Base-by-base conservation (phyloP, 495 filamentous ascomycete genomes). In the Daldinia bambusicola region DNA sequence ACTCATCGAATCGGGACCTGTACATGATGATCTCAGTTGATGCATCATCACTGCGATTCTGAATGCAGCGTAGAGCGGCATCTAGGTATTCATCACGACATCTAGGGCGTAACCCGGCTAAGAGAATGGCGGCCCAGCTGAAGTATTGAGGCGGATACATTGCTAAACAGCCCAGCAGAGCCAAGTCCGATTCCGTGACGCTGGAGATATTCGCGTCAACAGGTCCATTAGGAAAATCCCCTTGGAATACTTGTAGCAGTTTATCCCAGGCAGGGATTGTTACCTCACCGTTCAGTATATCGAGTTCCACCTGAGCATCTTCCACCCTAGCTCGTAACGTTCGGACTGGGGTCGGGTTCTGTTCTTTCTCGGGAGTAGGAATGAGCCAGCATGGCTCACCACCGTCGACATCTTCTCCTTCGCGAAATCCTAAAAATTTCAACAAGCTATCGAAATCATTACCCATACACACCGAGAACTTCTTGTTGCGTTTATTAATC, bases 401-500 rank as follows among this genome's bases (percentile, higher is more conserved):
- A 9, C 41, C 72, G 13, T 76, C 73, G 2, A 72, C 61, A 9
- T 80, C 76, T 30, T 37, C 56, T 7, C 55, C 53, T 36, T 80
- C 76, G 12, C 75, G 66, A 71, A 94, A 95, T 4, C 86, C 90
- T 3, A 94, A 77, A 40, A 86, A 88, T 55, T 83, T 82, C 38
- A 94, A 82, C 37, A 94, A 72, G 36, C 85, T 79, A 62, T 87
- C 81, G 75, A 91, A 92, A 16, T 87, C 83, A 26, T 78, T 79
- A 13, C 92, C 91, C 75, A 94, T 91, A 43, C 88, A 85, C 13
- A 89, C 81, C 57, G 87, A 80, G 71, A 93, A 96, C 14, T 85
- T 86, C 76, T 92, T 94, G 78, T 94, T 94, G 7, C 86, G 79
- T 13, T 84, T 83, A 4, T 88, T 85, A 61, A 95, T 92, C 75